Percentiles rank a stretch among this genome's conserved stretches.
Evolutionary conservation across 768 basidiomycete species (phyloP).

Genomic region (Crepidotus variabilis): DNA sequence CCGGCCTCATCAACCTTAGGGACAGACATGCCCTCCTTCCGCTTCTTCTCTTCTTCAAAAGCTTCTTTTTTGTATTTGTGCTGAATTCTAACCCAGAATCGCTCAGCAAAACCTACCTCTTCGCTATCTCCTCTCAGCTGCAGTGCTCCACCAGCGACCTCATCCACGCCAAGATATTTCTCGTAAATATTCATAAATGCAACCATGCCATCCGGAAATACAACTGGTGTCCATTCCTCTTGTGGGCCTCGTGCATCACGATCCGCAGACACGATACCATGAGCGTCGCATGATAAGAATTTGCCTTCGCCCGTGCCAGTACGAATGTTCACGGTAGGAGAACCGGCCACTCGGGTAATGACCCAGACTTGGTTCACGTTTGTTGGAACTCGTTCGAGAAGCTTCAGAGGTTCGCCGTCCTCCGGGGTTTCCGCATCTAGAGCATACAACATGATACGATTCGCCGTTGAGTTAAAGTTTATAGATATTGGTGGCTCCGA

Average conservation of each 20-base stretch:
- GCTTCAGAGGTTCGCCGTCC: slow-evolving; percentile 32
- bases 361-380: slow-evolving; percentile 94
- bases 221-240: slow-evolving; percentile 89
- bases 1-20: slow-evolving; percentile 65
- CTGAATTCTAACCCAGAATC: slow-evolving; percentile 89
- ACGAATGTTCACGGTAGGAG: slow-evolving; percentile 80
- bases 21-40: slow-evolving; percentile 53
- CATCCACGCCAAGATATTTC: slow-evolving; percentile 82
- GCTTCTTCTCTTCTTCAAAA: slow-evolving; percentile 72
- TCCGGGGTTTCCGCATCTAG: slow-evolving; percentile 48
- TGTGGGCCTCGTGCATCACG: slow-evolving; percentile 89
- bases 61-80: slow-evolving; percentile 86
- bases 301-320: slow-evolving; percentile 87
- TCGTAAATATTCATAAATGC: slow-evolving; percentile 88
- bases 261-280: slow-evolving; percentile 80
- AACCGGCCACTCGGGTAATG: slow-evolving; percentile 78
- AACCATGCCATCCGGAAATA: slow-evolving; percentile 81
- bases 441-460: slow-evolving; percentile 60
- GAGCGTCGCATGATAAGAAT: slow-evolving; percentile 84
- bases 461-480: slow-evolving; percentile 75
- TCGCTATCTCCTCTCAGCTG: slow-evolving; percentile 82
- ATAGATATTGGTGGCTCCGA: slow-evolving; percentile 78
- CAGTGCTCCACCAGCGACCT: slow-evolving; percentile 78
- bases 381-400: slow-evolving; percentile 67
- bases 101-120: slow-evolving; percentile 78